phyloP scores from a whole-genome alignment of 208 protist genomes.

The Leishmania braziliensis region DNA sequence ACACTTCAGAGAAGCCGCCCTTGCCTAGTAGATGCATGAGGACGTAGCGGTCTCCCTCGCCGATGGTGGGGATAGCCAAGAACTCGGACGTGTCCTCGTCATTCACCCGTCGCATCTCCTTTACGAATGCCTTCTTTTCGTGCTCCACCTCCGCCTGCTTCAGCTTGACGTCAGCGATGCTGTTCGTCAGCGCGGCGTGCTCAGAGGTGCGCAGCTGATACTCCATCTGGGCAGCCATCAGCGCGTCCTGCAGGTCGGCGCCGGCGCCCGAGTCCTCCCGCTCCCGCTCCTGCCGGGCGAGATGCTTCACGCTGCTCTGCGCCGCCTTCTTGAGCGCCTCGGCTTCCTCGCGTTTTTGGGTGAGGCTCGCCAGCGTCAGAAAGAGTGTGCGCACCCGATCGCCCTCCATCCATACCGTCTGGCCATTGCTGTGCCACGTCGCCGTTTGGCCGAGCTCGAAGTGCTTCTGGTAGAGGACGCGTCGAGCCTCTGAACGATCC shows the following conservation, averaged over 20 bases:
- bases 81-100: constrained; percentile 85
- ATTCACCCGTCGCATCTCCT: constrained; percentile 78
- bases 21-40: constrained; percentile 93
- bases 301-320: constrained; percentile 54
- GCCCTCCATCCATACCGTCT: constrained; percentile 80
- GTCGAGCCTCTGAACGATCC: constrained; percentile 49
- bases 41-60: constrained; percentile 75
- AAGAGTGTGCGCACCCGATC: constrained; percentile 54
- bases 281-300: constrained; percentile 52
- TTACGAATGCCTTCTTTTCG: constrained; percentile 80
- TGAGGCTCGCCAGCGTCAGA: constrained; percentile 45
- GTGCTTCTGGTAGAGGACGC: constrained; percentile 61
- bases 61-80: constrained; percentile 45
- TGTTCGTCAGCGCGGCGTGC: constrained; percentile 49
- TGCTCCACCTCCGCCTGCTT: constrained; percentile 51
- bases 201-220: constrained; percentile 58
- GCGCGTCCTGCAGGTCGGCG: constrained; percentile 35
- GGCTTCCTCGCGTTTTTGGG: constrained; percentile 11
- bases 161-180: constrained; percentile 39
- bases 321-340: constrained; percentile 61
- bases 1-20: constrained; percentile 96
- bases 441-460: constrained; percentile 82
- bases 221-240: constrained; percentile 60
- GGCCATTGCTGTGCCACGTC: constrained; percentile 48
- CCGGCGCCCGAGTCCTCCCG: constrained; percentile 52